Evolutionary conservation across 352 stramenopile species (phyloP), one percentile per base, ranked within the genome.

Genomic region (Phytopythium delawarense): DNA sequence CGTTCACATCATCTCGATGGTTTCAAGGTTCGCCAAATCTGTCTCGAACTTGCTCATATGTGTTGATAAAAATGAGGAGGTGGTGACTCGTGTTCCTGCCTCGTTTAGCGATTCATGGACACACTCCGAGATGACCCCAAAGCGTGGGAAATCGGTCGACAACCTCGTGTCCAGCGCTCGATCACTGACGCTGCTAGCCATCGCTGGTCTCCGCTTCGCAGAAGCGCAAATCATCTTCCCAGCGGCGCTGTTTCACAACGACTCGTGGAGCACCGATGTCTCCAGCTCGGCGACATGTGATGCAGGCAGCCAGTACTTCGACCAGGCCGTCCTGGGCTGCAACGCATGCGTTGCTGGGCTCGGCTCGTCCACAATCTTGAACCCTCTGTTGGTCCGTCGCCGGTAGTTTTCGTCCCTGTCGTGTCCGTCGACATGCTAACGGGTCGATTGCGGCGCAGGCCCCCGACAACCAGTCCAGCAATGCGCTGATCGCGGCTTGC

Each of bases 321-420:
- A 91, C 61, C 61, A 75, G 58, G 58, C 72, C 1, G 64, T 78
- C n/a, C 71, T 91, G 13, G 66, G 67, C 18, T 91, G 82, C 63
- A 88, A 71, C 54, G 67, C 71, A 46, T 91, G 82, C 40, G 46
- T 68, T 11, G 68, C 56, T 20, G 69, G 70, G 13, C 69, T 67
- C 20, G 79, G 81, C 58, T 63, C 65, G 2, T 64, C 67, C 18
- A 67, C 70, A 13, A 62, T 67, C 30, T 64, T 63, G 1, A 80
- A 77, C 50, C 45, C 70, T 7, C 67, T 71, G 21, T 53, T 86
- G 64, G 79, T 86, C 73, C 13, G 62, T 44, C 30, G n/a, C 18
- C 11, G 21, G 11, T 51, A 25, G 15, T 46, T 35, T n/a, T 20
- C 7, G n/a, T 30, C 13, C 16, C 9, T n/a, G 6, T 28, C 46